These are phyloP conservation scores for Epichloe glyceriae DNA, from an alignment of 2,329 filamentous ascomycete genomes.

Conservation along the genomic window DNA sequence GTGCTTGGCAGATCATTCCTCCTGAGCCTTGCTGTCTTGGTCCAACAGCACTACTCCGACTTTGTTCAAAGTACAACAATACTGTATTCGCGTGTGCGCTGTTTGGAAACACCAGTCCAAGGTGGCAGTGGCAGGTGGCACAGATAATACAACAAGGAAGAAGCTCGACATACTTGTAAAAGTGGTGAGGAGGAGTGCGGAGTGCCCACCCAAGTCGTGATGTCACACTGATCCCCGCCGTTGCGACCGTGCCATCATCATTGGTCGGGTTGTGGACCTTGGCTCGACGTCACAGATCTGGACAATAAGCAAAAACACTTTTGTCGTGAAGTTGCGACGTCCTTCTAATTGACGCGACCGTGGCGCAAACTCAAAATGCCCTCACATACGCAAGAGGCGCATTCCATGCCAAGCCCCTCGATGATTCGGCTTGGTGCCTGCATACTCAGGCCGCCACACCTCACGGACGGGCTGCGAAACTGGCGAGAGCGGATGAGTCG, in stretches of 20 bases:
- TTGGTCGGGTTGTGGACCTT: not conserved
- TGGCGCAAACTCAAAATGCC: not conserved
- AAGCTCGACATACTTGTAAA: not conserved
- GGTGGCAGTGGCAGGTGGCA: not conserved
- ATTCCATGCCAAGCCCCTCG: not conserved
- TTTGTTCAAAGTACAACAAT: too few species aligned
- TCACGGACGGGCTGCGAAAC: too few species aligned
- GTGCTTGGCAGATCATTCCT: too few species aligned
- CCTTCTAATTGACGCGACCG: not conserved
- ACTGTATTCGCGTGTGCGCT: too few species aligned
- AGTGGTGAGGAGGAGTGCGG: not conserved
- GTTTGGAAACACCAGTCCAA: too few species aligned
- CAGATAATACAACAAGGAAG: not conserved
- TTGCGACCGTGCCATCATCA: not conserved
- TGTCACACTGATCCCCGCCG: slow-evolving; percentile 2
- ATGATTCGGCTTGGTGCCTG: not conserved
- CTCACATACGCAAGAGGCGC: not conserved
- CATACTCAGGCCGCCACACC: too few species aligned
- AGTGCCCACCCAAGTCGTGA: not conserved
- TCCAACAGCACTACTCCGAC: too few species aligned
- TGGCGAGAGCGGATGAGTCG: too few species aligned
- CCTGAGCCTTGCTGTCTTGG: too few species aligned
- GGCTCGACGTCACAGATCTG: not conserved
- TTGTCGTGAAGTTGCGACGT: not conserved
- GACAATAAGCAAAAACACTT: not conserved